Conservation (phyloP, 257 asterid genomes). For the Linaria vulgaris region DNA sequence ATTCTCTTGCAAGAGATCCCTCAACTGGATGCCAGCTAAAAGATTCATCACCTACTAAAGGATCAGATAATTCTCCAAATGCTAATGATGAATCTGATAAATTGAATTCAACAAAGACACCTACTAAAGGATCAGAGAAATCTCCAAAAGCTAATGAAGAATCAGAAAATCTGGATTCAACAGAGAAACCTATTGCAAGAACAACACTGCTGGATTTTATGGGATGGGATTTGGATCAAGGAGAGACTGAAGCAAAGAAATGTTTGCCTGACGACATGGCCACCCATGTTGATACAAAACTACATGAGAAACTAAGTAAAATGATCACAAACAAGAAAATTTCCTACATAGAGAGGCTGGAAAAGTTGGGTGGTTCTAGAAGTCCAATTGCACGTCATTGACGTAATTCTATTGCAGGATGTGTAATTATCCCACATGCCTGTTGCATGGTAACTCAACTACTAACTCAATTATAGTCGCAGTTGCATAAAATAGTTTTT, state of each 20-base stretch:
- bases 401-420: constrained; percentile 7
- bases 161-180: constrained; percentile 34
- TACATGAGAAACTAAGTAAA: constrained; percentile 34
- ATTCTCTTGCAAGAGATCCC: constrained; percentile 47
- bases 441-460: too few species aligned
- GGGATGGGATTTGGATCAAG: constrained; percentile 45
- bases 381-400: constrained; percentile 90
- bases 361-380: constrained; percentile 64
- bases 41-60: constrained; percentile 18
- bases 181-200: constrained; percentile 38
- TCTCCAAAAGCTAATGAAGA: constrained; percentile 33
- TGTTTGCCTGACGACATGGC: constrained; percentile 17
- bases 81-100: constrained; percentile 43
- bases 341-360: constrained; percentile 55
- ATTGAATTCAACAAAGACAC: constrained; percentile 34
- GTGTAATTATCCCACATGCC: too few species aligned
- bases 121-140: not conserved
- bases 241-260: constrained; percentile 32
- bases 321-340: constrained; percentile 49
- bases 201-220: constrained; percentile 48
- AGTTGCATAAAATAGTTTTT: too few species aligned
- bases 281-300: not conserved
- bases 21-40: constrained; percentile 31
- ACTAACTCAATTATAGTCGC: too few species aligned
- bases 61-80: not conserved